Evolutionary conservation across 2,329 filamentous ascomycete species (phyloP).

Genomic region (Alternaria solani): DNA sequence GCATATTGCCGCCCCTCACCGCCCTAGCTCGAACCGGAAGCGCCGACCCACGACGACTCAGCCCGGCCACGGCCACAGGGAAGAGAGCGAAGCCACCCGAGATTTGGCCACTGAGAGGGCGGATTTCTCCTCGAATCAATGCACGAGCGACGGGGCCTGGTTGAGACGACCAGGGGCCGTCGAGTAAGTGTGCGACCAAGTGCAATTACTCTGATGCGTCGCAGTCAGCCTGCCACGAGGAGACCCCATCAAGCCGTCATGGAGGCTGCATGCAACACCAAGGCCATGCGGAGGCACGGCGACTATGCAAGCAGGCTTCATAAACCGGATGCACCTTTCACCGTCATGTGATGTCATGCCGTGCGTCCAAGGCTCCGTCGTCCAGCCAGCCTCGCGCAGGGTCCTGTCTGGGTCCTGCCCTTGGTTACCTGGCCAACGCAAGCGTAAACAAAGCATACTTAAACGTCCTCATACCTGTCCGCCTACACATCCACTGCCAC

Average conservation of each 20-base stretch:
- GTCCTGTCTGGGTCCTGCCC: constrained; percentile 18
- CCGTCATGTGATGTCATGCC: constrained; percentile 43
- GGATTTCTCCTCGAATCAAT: neutral
- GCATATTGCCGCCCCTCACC: constrained; percentile 19
- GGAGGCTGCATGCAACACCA: constrained; percentile 4
- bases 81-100: neutral
- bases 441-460: constrained; percentile 49
- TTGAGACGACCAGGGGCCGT: neutral
- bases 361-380: neutral
- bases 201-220: neutral
- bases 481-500: constrained; percentile 25
- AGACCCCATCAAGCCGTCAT: neutral
- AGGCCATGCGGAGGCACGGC: constrained; percentile 5
- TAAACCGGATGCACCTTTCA: constrained; percentile 6
- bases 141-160: neutral
- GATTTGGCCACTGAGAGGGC: constrained; percentile 1
- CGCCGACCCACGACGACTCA: constrained; percentile 25
- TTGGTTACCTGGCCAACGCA: constrained; percentile 43
- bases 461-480: constrained; percentile 38
- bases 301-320: constrained; percentile 1
- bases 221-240: neutral
- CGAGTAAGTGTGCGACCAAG: neutral
- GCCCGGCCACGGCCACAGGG: constrained; percentile 10
- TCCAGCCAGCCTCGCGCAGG: constrained; percentile 21
- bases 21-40: constrained; percentile 20